These are phyloP conservation scores for Stemphylium lycopersici DNA, from an alignment of 2,329 filamentous ascomycete genomes.

Conservation along the genomic window DNA sequence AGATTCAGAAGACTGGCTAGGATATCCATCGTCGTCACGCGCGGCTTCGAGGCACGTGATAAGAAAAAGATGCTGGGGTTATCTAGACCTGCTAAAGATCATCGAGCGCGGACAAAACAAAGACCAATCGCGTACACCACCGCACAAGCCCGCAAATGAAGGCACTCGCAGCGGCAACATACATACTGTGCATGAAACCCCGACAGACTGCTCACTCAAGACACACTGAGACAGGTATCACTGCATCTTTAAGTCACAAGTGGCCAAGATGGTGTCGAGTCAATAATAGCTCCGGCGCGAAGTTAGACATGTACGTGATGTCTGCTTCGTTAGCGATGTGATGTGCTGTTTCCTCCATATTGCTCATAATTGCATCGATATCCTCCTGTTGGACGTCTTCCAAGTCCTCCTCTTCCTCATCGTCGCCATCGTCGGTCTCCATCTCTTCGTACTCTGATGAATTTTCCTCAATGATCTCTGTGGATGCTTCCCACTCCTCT, in stretches of 20 bases:
- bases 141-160: too few relatives aligned
- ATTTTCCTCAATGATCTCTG: neutral
- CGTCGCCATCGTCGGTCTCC: slow-evolving; percentile 3
- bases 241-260: slow-evolving; percentile 4
- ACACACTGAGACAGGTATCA: neutral
- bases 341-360: slow-evolving; percentile 17
- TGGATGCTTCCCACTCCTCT: slow-evolving; percentile 15
- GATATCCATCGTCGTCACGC: too few relatives aligned
- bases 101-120: neutral
- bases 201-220: neutral
- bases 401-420: slow-evolving; percentile 16
- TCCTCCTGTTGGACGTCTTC: slow-evolving; percentile 19
- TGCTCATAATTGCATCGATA: slow-evolving; percentile 18
- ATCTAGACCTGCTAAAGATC: neutral
- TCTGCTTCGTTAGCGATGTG: slow-evolving; percentile 14
- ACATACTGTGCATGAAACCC: neutral
- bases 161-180: too few relatives aligned
- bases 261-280: slow-evolving; percentile 14
- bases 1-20: too few relatives aligned
- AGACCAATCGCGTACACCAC: neutral
- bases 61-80: neutral
- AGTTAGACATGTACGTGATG: slow-evolving; percentile 27
- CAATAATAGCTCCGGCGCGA: slow-evolving; percentile 26
- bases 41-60: neutral
- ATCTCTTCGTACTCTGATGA: neutral